Evolutionary conservation across 2,329 filamentous ascomycete species (phyloP).

Genomic region (Xylariaceae sp.): DNA sequence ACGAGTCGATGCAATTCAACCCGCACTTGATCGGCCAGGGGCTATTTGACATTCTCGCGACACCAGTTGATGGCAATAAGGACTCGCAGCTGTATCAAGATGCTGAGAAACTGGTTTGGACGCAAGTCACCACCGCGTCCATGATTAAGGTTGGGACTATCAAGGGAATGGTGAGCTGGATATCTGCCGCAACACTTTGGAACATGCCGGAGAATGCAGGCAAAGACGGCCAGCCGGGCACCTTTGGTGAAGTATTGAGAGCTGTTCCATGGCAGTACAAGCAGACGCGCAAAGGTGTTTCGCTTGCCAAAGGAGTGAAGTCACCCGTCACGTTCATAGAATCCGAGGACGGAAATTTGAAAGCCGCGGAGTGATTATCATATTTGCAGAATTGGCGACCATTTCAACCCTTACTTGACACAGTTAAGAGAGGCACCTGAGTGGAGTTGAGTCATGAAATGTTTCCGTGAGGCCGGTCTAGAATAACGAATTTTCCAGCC

Average conservation of each 20-base stretch:
- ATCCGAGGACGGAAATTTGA: background rate
- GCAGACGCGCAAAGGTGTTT: slow-evolving; percentile 11
- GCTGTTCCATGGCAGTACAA: slow-evolving; percentile 11
- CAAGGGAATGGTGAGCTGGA: slow-evolving; percentile 11
- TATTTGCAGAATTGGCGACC: no score
- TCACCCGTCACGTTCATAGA: slow-evolving; percentile 1
- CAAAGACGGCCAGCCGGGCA: slow-evolving; percentile 15
- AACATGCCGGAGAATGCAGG: slow-evolving; percentile 15
- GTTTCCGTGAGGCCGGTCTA: no score
- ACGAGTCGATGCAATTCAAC: background rate
- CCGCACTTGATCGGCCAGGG: slow-evolving; percentile 13
- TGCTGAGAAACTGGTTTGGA: slow-evolving; percentile 16
- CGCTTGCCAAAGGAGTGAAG: background rate
- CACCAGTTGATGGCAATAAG: slow-evolving; percentile 17
- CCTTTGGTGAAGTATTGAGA: slow-evolving; percentile 18
- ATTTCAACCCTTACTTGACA: no score
- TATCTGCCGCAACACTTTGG: slow-evolving; percentile 13
- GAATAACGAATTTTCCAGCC: no score
- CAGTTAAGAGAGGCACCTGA: no score
- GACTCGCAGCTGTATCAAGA: slow-evolving; percentile 7
- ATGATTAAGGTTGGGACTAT: slow-evolving; percentile 19
- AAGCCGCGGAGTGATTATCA: no score
- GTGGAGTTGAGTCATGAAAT: no score
- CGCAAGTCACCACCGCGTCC: slow-evolving; percentile 9
- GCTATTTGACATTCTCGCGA: slow-evolving; percentile 21